Conservation (phyloP, 2,329 filamentous ascomycete genomes). For the Leptographium radiaticola region DNA sequence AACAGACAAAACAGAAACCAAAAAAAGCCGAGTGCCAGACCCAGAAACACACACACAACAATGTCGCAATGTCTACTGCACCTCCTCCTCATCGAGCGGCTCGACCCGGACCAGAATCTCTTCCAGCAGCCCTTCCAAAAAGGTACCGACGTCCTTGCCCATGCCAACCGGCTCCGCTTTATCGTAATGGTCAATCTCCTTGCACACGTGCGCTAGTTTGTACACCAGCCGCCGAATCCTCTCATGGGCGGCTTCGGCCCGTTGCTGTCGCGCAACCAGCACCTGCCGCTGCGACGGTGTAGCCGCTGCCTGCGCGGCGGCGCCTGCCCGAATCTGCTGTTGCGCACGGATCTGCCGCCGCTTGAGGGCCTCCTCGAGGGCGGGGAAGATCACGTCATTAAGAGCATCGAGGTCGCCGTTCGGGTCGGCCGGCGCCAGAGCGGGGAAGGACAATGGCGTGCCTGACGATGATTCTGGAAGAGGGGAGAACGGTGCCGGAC, state of each 20-base stretch:
- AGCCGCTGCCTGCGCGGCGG: neutral
- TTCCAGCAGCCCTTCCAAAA: conserved; percentile 84
- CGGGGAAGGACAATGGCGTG: conserved; percentile 35
- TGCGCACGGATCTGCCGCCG: conserved; percentile 55
- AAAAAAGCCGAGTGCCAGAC: neutral
- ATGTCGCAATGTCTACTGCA: conserved; percentile 10
- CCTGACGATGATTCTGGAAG: conserved; percentile 7
- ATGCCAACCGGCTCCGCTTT: conserved; percentile 80
- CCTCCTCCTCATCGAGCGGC: conserved; percentile 63
- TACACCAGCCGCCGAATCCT: conserved; percentile 68
- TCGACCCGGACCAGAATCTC: conserved; percentile 89
- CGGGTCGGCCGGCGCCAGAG: conserved; percentile 40
- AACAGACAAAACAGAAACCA: neutral
- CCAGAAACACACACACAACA: neutral
- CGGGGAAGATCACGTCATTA: conserved; percentile 83
- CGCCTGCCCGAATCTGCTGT: conserved; percentile 25
- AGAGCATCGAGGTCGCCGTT: conserved; percentile 71
- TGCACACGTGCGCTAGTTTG: conserved; percentile 71
- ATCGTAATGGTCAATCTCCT: conserved; percentile 83
- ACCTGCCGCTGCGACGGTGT: conserved; percentile 22
- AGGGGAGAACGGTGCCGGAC: neutral
- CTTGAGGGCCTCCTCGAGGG: conserved; percentile 80
- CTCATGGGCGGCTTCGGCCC: conserved; percentile 63
- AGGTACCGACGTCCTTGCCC: conserved; percentile 79
- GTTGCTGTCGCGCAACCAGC: conserved; percentile 50